Base-by-base conservation (phyloP, 2,329 filamentous ascomycete species). In the Alternaria longipes region DNA sequence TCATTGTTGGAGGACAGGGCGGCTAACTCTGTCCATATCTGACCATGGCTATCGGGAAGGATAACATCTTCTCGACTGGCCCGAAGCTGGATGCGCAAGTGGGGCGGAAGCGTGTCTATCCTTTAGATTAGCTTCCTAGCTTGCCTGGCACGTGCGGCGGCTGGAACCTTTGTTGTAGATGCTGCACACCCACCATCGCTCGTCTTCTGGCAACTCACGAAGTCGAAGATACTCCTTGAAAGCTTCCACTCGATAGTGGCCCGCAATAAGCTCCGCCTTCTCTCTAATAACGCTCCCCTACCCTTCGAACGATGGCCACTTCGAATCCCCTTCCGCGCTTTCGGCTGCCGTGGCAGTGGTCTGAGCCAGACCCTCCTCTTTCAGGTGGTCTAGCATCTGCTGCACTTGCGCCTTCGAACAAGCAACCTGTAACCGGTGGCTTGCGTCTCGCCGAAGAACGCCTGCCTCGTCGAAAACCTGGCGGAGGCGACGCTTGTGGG, bases 21-120 rank as follows among this genome's bases (percentile, higher is more conserved):
- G n/a, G 40, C 52, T 46, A 54, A 38, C 52, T 54, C 38, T 26
- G 22, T 54, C 52, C 24, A 45, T 38, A 54, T 54, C 41, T 54
- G 22, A 6, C 38, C 16, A 49, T 54, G 16, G 38, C 41, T 54
- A 54, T 54, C n/a, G 8, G 26, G 16, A 44, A 54, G 41, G 8
- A 54, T 16, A 36, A 40, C 18, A 32, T 54, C 52, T 45, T 54
- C 50, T 53, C 28, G 28, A 53, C 42, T 53, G 26, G 36, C 50
- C 36, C 18, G 12, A 32, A 50, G 47, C 47, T 50, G 6, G 32
- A 50, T 50, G 18, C 20, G 20, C 12, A 50, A 32, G 47, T 50
- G 18, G 18, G 26, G 34, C 16, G 14, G 34, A 34, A 53, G 32
- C 5, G 18, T 53, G 18, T 53, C 50, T 53, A 30, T 32, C 12